Evolutionary conservation across 331 rosid genomes (phyloP), one percentile per base, ranked within the genome.

Genomic region (Rhamnella rubrinervis): DNA sequence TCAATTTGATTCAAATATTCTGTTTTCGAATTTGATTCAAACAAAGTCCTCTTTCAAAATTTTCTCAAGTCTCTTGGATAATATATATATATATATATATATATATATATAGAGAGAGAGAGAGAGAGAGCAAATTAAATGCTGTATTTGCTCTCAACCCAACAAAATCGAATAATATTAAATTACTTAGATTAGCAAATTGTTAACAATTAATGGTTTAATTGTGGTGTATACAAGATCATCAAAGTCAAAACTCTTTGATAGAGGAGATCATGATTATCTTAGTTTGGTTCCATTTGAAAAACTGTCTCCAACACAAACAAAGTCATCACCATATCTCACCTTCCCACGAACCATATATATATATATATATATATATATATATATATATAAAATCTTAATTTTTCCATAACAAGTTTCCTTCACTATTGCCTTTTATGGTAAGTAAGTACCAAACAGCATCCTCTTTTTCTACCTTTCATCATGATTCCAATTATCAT

Each of bases 291-390:
- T 28, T 28, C 67, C n/a, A 47, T 18, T 65, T 19, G 21, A 49
- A 46, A 21, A 57, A 65, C 38, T 15, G 61, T 69, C 49, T 60
- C 58, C 55, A 39, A 59, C 21, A 35, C 18, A 59, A 51, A 28
- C 52, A 49, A 65, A 65, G 77, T 51, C 77, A 25, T 59, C 53
- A 63, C 23, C 52, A 26, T 40, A 71, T 71, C 63, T 59, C 69
- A 17, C 6, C 26, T 20, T 8, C 73, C 72, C 62, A 70, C 44
- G 66, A 77, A 28, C 14, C 37, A 23, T 23, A 23, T 23, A 23
- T 23, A 23, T 23, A 23, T 23, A 23, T 23, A 23, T 23, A 23
- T 23, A 23, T 23, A 23, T 23, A 23, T 23, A 23, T 16, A n/a
- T 56, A 44, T 35, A 37, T 35, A 18, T 5, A 21, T 60, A 1